Evolutionary conservation across 495 filamentous ascomycete species (phyloP), one percentile per base, ranked within the genome.

Genomic region (Neurospora pannonica): DNA sequence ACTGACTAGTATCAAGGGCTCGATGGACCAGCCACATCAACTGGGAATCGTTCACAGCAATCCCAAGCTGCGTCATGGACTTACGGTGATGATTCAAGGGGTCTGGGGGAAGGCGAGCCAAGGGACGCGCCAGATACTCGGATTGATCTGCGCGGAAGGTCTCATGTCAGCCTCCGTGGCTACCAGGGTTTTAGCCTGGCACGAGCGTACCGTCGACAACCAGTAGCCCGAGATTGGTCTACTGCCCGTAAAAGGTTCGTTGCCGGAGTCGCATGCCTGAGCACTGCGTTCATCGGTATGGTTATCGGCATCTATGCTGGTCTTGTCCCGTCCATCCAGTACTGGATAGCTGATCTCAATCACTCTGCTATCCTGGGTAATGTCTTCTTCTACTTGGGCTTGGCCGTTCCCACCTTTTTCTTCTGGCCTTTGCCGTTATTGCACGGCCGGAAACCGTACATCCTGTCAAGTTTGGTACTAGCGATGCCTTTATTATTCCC

Each of bases 371-470:
- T 92, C 40, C 83, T 92, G 13, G 92, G 92, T 21, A 94, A 94
- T 78, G 88, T 91, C n/a, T 84, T 89, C 24, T 86, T 94, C 72
- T 93, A 90, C 75, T 76, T 91, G 37, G 90, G 91, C 15, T 83
- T 94, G 54, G 89, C 90, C 0, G 82, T 94, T 39, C 86, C 91
- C 2, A 92, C 88, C 3, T 85, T 92, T 39, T 77, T 92, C 38
- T 88, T 88, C 77, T 94, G 92, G 92, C 92, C 92, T 2, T 81
- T 94, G 9, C 90, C 92, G 10, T 81, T 94, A n/a, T 85, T 94
- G 2, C 91, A 94, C 79, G 92, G 92, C 21, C 87, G 92, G 40
- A 93, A 93, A 80, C 90, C 91, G 9, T 94, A 94, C 79, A 89
- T 89, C 42, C 79, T 94, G 60, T 84, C 85, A 42, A 87, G 90